Conservation (phyloP, 108 stramenopile genomes). For the Cylindrotheca closterium region DNA sequence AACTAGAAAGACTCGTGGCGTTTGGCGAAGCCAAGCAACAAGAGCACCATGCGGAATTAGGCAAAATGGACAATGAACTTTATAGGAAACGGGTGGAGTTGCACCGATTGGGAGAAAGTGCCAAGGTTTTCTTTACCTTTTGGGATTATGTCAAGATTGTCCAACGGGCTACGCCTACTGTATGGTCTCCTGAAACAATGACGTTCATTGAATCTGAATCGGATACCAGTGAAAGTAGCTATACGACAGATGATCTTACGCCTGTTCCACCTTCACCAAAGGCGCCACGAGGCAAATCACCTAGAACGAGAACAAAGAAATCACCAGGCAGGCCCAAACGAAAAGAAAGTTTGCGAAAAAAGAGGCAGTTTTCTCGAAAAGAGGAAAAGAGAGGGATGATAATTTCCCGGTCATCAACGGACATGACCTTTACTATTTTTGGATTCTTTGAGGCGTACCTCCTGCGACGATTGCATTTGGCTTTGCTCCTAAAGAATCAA, state of each 20-base stretch:
- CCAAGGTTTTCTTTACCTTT: not conserved
- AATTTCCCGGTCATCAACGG: not conserved
- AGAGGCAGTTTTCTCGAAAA: no score
- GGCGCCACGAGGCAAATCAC: not conserved
- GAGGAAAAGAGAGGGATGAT: not conserved
- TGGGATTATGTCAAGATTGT: not conserved
- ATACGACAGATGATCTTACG: no score
- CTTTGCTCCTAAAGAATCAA: not conserved
- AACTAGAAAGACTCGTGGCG: not conserved
- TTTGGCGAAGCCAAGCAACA: not conserved
- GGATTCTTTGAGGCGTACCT: not conserved
- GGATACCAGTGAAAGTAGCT: not conserved
- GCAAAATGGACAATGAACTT: not conserved
- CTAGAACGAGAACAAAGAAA: not conserved
- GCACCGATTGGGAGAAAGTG: not conserved
- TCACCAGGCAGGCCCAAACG: no score
- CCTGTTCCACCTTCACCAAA: not conserved
- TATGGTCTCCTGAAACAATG: not conserved
- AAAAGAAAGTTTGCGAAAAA: no score
- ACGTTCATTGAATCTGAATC: not conserved
- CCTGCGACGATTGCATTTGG: not conserved
- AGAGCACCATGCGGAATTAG: not conserved
- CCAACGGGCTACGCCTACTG: not conserved
- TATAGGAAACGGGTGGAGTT: not conserved
- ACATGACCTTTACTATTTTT: not conserved